phyloP scores from a whole-genome alignment of 768 basidiomycete genomes.

The Amanita jacksonii region DNA sequence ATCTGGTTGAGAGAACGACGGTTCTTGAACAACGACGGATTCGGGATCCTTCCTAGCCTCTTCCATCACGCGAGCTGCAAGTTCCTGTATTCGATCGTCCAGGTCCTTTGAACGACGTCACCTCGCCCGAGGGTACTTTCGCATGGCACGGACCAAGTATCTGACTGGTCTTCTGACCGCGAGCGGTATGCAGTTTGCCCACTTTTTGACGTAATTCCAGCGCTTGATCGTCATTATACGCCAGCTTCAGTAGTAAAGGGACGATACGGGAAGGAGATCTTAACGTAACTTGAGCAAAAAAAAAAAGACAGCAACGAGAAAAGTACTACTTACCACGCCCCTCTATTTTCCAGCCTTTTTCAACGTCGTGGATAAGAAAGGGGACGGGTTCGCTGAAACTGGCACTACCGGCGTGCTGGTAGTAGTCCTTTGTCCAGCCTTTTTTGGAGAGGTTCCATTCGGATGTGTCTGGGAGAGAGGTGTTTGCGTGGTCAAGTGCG shows the following conservation, averaged over 20 bases:
- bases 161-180: not conserved
- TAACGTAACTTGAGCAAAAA: too few relatives aligned
- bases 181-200: not conserved
- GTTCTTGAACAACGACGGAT: too few relatives aligned
- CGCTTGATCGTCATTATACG: too few relatives aligned
- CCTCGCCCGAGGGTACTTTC: not conserved
- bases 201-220: too few relatives aligned
- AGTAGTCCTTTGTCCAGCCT: conserved; percentile 60
- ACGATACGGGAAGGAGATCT: too few relatives aligned
- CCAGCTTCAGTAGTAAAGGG: too few relatives aligned
- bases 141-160: not conserved
- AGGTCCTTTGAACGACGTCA: not conserved
- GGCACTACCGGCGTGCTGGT: too few relatives aligned
- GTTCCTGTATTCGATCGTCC: not conserved
- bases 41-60: not conserved
- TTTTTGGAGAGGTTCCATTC: conserved; percentile 1
- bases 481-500: conserved; percentile 5
- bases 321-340: too few relatives aligned
- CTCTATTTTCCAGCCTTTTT: too few relatives aligned
- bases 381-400: too few relatives aligned
- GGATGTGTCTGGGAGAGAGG: conserved; percentile 15
- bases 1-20: not conserved
- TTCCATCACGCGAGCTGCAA: not conserved
- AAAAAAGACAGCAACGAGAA: too few relatives aligned
- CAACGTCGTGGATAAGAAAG: too few relatives aligned